Percentiles rank a stretch among this genome's conserved stretches.
Conservation (phyloP, 129 eudicot species). For the Flaveria linearis region DNA sequence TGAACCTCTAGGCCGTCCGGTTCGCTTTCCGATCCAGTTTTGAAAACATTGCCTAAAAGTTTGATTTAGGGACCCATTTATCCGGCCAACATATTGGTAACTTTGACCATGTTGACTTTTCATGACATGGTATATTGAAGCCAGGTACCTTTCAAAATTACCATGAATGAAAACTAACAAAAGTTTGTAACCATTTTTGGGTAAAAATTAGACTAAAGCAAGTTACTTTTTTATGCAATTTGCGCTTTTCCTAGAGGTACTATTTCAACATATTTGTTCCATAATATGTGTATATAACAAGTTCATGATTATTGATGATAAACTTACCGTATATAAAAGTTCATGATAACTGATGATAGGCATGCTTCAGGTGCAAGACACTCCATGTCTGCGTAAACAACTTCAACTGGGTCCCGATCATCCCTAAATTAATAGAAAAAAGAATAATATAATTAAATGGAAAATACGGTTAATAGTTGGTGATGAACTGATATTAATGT, state of each 20-base stretch:
- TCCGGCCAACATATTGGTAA: neutral
- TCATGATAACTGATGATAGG: constrained; percentile 80
- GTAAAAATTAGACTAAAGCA: neutral
- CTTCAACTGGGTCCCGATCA: constrained; percentile 68
- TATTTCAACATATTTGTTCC: constrained; percentile 3
- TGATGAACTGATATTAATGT: neutral
- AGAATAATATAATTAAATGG: neutral
- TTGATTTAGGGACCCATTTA: neutral
- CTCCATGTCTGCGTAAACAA: constrained; percentile 55
- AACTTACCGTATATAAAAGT: constrained; percentile 76
- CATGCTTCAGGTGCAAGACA: constrained; percentile 76
- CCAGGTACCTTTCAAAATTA: neutral
- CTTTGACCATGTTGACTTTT: neutral
- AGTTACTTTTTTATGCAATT: neutral
- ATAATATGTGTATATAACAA: neutral
- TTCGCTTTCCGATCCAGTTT: too few relatives aligned
- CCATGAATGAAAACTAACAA: neutral
- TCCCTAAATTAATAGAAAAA: constrained; percentile 42
- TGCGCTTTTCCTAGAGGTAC: constrained; percentile 4
- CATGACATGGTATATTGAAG: neutral
- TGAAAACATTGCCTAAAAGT: too few relatives aligned
- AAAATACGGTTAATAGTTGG: neutral
- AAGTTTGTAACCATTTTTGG: constrained; percentile 1
- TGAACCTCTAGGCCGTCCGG: too few relatives aligned
- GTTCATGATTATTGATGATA: neutral